Percentiles rank a stretch among this genome's conserved stretches.
phyloP scores from a whole-genome alignment of 805 yeast species.

The Candida palmyrensis region DNA sequence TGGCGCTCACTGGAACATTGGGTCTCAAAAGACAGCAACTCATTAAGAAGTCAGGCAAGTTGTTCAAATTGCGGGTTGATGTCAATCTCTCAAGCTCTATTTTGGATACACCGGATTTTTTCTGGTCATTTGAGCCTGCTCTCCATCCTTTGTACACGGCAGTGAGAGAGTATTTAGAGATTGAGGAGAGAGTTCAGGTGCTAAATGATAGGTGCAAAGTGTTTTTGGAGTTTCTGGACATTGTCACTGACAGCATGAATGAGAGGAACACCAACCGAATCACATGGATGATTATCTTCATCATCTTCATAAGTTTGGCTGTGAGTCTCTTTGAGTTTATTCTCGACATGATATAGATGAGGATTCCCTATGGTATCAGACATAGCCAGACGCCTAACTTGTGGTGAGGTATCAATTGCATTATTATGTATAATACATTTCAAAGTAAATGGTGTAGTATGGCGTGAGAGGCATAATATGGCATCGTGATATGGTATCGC shows the following conservation, averaged over 20 bases:
- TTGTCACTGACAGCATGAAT: conserved; percentile 89
- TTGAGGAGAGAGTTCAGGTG: conserved; percentile 91
- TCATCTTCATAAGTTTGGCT: conserved; percentile 70
- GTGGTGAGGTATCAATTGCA: too few species aligned
- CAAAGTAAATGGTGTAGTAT: too few species aligned
- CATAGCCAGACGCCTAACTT: too few species aligned
- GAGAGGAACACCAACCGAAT: conserved; percentile 89
- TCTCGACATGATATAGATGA: conserved; percentile 39
- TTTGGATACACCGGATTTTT: conserved; percentile 91
- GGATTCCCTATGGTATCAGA: too few species aligned
- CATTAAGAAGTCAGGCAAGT: conserved; percentile 80
- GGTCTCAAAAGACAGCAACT: conserved; percentile 83
- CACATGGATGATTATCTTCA: conserved; percentile 82
- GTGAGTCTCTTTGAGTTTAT: conserved; percentile 71
- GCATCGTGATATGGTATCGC: too few species aligned
- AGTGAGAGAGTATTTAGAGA: conserved; percentile 86
- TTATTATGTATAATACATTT: too few species aligned
- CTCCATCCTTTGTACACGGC: conserved; percentile 89
- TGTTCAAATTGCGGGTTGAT: conserved; percentile 87
- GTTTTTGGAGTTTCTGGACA: conserved; percentile 87
- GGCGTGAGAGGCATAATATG: too few species aligned
- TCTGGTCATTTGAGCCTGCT: conserved; percentile 94
- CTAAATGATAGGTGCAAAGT: conserved; percentile 91
- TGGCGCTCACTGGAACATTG: conserved; percentile 84
- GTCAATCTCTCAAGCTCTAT: conserved; percentile 88